Evolutionary conservation across 2,329 filamentous ascomycete species (phyloP), one percentile per base, ranked within the genome.

Genomic region (Mollisia scopiformis): DNA sequence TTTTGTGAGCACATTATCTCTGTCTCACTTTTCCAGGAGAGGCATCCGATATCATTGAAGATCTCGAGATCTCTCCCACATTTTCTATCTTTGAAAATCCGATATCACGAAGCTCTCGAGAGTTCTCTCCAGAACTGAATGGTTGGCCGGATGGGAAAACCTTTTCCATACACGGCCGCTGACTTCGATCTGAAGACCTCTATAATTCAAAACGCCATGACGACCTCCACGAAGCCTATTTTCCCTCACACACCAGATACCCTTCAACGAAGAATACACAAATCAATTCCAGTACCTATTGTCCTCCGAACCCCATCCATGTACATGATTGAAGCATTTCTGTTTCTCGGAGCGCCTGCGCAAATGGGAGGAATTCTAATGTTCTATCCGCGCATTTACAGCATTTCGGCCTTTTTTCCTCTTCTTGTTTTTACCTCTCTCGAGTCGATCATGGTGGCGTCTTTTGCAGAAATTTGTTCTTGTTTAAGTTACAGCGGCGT

Each of bases 1-100:
- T 93, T 72, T 79, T 91, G 28, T 62, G 51, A 62, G 25, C 11
- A 23, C 39, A 37, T 37, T 47, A 37, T 25, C 47, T 47, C 28
- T 47, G 43, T 47, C 43, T 47, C 43, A 13, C 43, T 47, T 47
- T 5, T 21, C 5, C 25, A 11, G 39, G 43, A 47, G 43, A 47
- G 23, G 43, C 43, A 47, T 47, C 43, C 43, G 43, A 47, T 47
- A 47, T 47, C 43, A 47, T 23, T n/a, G 43, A 47, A 47, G 39
- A 43, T 43, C 43, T 47, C 43, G 43, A 47, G 43, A 47, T 47
- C 43, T 47, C 43, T 47, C 43, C 31, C 23, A 28, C 23, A 23
- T 43, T 43, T 43, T 64, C 25, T 14, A 14, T 28, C 27, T 31
- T 10, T 6, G 16, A 33, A 21, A 31, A 51, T 51, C 30, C 27